Evolutionary conservation across 257 asterid species (phyloP).

Genomic region (Anisodus acutangulus): DNA sequence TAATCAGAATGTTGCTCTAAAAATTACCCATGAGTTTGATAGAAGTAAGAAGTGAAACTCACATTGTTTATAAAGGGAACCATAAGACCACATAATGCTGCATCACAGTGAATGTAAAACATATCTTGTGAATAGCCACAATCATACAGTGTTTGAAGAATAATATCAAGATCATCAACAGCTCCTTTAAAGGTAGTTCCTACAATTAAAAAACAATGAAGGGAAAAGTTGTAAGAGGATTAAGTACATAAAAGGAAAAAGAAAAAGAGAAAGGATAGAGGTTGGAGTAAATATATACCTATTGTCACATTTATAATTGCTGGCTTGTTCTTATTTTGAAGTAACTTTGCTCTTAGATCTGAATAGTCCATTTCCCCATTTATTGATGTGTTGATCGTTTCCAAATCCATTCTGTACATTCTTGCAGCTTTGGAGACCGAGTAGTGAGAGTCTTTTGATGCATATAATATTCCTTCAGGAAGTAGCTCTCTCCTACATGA

Average conservation of each 20-base stretch:
- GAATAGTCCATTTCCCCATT: conserved; percentile 31
- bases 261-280: neutral
- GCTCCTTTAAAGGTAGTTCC: conserved; percentile 54
- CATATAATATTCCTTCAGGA: conserved; percentile 32
- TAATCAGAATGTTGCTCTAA: neutral
- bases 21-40: too few relatives aligned
- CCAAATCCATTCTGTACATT: conserved; percentile 32
- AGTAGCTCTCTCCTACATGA: conserved; percentile 33
- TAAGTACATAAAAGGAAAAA: neutral
- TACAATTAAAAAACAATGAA: neutral
- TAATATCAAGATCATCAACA: conserved; percentile 42
- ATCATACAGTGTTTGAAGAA: conserved; percentile 35
- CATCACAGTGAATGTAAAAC: conserved; percentile 45
- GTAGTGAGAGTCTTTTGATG: conserved; percentile 32
- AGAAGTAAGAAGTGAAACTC: neutral
- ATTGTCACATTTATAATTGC: conserved; percentile 32
- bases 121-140: conserved; percentile 35
- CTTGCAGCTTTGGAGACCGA: conserved; percentile 31
- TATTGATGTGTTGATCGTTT: conserved; percentile 20
- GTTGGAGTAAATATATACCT: conserved; percentile 2
- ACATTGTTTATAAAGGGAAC: conserved; percentile 38
- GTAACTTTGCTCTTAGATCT: conserved; percentile 24
- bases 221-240: neutral
- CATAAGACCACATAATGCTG: conserved; percentile 41
- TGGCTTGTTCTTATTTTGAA: conserved; percentile 34